phyloP scores from a whole-genome alignment of 306 rosid species.

The Prunus persica region DNA sequence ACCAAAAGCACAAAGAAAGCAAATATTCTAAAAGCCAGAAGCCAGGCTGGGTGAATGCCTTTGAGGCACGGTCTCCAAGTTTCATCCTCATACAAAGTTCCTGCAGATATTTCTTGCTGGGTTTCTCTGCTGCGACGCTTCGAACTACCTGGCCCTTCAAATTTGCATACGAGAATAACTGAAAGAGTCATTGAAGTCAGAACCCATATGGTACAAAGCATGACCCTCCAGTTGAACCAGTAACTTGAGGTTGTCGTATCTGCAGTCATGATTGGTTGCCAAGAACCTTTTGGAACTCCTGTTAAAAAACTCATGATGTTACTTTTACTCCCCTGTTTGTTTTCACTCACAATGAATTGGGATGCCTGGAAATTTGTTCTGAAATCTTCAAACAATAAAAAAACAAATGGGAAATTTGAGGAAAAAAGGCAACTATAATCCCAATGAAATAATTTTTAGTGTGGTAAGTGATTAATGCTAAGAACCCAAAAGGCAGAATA shows the following conservation, averaged over 20 bases:
- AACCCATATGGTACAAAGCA: slow-evolving; percentile 65
- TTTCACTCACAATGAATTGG: slow-evolving; percentile 19
- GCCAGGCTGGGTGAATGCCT: slow-evolving; percentile 90
- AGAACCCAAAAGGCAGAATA: slow-evolving; percentile 11
- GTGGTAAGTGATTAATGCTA: not conserved
- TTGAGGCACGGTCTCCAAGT: slow-evolving; percentile 92
- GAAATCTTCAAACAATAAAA: slow-evolving; percentile 11
- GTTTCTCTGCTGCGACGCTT: slow-evolving; percentile 30
- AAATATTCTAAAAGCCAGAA: slow-evolving; percentile 68
- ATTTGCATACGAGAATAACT: slow-evolving; percentile 46
- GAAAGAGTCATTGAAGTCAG: slow-evolving; percentile 46
- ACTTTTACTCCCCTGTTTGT: slow-evolving; percentile 14
- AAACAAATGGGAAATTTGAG: slow-evolving; percentile 18
- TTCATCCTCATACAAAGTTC: slow-evolving; percentile 75
- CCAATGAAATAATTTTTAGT: slow-evolving; percentile 1
- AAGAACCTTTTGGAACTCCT: slow-evolving; percentile 56
- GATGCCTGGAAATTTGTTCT: slow-evolving; percentile 10
- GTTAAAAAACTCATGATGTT: slow-evolving; percentile 58
- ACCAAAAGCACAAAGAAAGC: slow-evolving; percentile 76
- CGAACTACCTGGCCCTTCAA: slow-evolving; percentile 40
- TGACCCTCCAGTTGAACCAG: slow-evolving; percentile 91
- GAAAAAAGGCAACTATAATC: not conserved
- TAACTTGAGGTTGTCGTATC: slow-evolving; percentile 71
- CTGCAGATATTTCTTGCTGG: slow-evolving; percentile 33
- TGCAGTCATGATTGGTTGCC: slow-evolving; percentile 72